A percentile compares a stretch with the other conserved stretches of the same genome.
phyloP scores from a whole-genome alignment of 768 basidiomycete genomes.

The Psilocybe cubensis region DNA sequence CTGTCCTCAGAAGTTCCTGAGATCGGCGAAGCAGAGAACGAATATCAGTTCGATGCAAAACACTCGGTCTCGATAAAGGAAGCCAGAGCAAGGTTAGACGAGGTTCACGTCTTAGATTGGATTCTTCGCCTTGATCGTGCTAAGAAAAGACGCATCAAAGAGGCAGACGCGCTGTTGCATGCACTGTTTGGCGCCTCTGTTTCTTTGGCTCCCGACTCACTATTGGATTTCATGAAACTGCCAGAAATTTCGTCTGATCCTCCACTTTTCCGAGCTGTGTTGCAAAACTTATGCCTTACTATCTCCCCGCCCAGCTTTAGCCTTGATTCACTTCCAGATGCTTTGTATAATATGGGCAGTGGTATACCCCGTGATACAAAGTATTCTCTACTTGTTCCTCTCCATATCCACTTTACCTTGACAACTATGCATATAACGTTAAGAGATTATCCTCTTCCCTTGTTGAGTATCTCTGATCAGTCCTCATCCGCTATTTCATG shows the following conservation, averaged over 20 bases:
- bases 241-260: conserved; percentile 40
- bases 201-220: conserved; percentile 26
- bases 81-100: conserved; percentile 69
- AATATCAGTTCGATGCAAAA: conserved; percentile 64
- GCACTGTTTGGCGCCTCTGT: conserved; percentile 43
- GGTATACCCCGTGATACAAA: conserved; percentile 70
- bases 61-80: conserved; percentile 75
- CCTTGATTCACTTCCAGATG: conserved; percentile 55
- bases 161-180: conserved; percentile 51
- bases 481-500: conserved; percentile 46
- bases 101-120: conserved; percentile 79
- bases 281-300: conserved; percentile 61
- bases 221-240: conserved; percentile 49
- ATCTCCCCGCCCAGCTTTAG: conserved; percentile 66
- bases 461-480: conserved; percentile 71
- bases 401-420: conserved; percentile 76
- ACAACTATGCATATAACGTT: conserved; percentile 63
- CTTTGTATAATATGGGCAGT: conserved; percentile 66
- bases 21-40: conserved; percentile 35
- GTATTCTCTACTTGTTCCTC: conserved; percentile 82
- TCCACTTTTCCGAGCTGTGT: conserved; percentile 71
- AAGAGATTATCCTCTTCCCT: conserved; percentile 88
- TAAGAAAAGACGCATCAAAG: conserved; percentile 48
- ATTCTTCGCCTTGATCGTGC: conserved; percentile 53
- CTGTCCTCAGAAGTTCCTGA: conserved; percentile 20